phyloP scores from a whole-genome alignment of 1,284 basidiomycete species.

The Schizophyllum amplum region DNA sequence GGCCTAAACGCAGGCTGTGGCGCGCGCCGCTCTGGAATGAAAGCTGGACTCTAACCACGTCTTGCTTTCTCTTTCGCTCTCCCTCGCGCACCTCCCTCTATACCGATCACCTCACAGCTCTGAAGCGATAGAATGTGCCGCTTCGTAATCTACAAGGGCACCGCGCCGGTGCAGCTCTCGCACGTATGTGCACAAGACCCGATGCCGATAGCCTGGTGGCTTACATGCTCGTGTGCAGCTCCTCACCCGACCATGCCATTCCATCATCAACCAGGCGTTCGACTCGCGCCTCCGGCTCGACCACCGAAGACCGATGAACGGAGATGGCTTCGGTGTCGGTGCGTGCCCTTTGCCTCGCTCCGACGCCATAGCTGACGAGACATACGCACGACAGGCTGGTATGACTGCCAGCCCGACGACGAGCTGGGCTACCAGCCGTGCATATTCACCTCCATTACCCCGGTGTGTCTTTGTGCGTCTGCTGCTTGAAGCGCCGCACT shows the following conservation, averaged over 20 bases:
- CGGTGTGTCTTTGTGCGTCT: slow-evolving; percentile 38
- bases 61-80: not conserved
- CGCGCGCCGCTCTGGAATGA: not conserved
- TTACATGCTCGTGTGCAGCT: slow-evolving; percentile 39
- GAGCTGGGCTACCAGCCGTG: slow-evolving; percentile 84
- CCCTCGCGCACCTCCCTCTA: too few species aligned
- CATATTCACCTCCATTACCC: slow-evolving; percentile 94
- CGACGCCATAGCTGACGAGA: not conserved
- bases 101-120: too few species aligned
- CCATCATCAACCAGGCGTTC: slow-evolving; percentile 94
- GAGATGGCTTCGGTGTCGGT: slow-evolving; percentile 97
- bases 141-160: slow-evolving; percentile 88
- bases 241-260: slow-evolving; percentile 87
- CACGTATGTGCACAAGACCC: slow-evolving; percentile 32
- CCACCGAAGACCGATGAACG: slow-evolving; percentile 78
- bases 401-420: slow-evolving; percentile 72
- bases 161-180: slow-evolving; percentile 79
- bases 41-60: not conserved
- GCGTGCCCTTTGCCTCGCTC: slow-evolving; percentile 28
- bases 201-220: slow-evolving; percentile 13
- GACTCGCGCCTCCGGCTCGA: slow-evolving; percentile 85
- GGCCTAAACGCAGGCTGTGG: not conserved
- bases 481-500: slow-evolving; percentile 2
- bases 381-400: slow-evolving; percentile 55
- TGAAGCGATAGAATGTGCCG: slow-evolving; percentile 82